A percentile compares a stretch with the other conserved stretches of the same genome.
Evolutionary conservation across 1,284 basidiomycete genomes (phyloP).

Genomic region (Ustilago nuda): DNA sequence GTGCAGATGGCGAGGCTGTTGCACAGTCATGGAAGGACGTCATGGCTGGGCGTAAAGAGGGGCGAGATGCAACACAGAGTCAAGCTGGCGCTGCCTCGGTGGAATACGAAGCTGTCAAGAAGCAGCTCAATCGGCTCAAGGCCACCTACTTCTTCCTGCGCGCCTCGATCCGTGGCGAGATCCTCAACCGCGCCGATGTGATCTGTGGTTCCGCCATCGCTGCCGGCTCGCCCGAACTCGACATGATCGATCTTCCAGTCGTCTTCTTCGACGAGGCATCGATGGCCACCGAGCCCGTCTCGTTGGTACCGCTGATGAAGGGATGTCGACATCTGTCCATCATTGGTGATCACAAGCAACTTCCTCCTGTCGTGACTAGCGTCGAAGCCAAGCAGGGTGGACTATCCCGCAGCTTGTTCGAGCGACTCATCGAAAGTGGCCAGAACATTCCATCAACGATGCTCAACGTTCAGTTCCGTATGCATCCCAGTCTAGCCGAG

Average conservation of each 20-base stretch:
- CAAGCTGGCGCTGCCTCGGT: constrained; percentile 24
- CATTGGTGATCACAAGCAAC: constrained; percentile 95
- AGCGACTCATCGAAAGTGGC: constrained; percentile 76
- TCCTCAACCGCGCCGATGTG: constrained; percentile 70
- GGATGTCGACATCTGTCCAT: constrained; percentile 81
- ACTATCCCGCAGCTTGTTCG: constrained; percentile 84
- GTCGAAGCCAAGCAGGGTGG: constrained; percentile 74
- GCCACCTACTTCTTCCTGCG: constrained; percentile 60
- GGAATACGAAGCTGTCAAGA: constrained; percentile 50
- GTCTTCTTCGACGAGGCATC: constrained; percentile 95
- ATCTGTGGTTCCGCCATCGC: constrained; percentile 69
- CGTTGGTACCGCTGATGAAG: constrained; percentile 71
- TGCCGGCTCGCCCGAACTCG: constrained; percentile 44
- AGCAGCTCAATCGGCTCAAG: constrained; percentile 54
- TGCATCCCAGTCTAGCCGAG: constrained; percentile 88
- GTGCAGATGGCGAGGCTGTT: constrained; percentile 4
- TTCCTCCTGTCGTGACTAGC: constrained; percentile 85
- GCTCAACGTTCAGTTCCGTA: constrained; percentile 91
- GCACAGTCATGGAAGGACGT: constrained; percentile 41
- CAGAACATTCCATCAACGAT: constrained; percentile 71
- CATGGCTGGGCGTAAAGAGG: constrained; percentile 30
- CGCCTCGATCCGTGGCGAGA: constrained; percentile 64
- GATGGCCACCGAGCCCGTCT: constrained; percentile 88
- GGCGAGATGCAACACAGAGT: constrained; percentile 20
- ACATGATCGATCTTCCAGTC: constrained; percentile 84